These are phyloP conservation scores for Mycena kentingensis DNA, from an alignment of 768 basidiomycete species.

Conservation along the genomic window DNA sequence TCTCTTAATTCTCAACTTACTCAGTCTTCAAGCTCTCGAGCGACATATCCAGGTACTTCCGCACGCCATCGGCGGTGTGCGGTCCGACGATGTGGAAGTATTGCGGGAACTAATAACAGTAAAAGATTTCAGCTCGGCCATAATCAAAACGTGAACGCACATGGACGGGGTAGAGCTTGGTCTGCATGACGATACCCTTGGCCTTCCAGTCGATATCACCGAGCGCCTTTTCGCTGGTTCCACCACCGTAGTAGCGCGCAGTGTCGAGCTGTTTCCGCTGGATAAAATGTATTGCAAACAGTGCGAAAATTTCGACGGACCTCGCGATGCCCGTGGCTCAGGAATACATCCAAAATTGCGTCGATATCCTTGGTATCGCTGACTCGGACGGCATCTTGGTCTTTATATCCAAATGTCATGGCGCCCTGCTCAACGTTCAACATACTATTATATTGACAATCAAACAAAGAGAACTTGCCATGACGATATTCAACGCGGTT, in stretches of 20 bases:
- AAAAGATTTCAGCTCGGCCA: not conserved
- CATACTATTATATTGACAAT: not conserved
- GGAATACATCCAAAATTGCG: constrained; percentile 52
- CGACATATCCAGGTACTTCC: constrained; percentile 47
- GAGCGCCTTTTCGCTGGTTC: constrained; percentile 57
- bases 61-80: constrained; percentile 38
- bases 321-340: constrained; percentile 50
- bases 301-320: constrained; percentile 18
- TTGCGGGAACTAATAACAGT: not conserved
- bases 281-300: not conserved
- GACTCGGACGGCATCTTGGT: constrained; percentile 43
- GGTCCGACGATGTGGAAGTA: not conserved
- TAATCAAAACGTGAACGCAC: not conserved
- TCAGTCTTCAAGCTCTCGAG: constrained; percentile 46
- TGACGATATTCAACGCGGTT: constrained; percentile 41
- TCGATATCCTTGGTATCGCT: constrained; percentile 44
- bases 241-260: constrained; percentile 49
- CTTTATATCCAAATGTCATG: constrained; percentile 48
- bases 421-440: constrained; percentile 36
- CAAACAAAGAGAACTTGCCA: constrained; percentile 29
- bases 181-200: constrained; percentile 56
- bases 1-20: constrained; percentile 35
- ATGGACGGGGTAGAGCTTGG: constrained; percentile 55
- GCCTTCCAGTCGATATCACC: constrained; percentile 51
- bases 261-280: constrained; percentile 44